Evolutionary conservation across 768 basidiomycete genomes (phyloP), one percentile per base, ranked within the genome.

Genomic region (Psilocybe azurescens): DNA sequence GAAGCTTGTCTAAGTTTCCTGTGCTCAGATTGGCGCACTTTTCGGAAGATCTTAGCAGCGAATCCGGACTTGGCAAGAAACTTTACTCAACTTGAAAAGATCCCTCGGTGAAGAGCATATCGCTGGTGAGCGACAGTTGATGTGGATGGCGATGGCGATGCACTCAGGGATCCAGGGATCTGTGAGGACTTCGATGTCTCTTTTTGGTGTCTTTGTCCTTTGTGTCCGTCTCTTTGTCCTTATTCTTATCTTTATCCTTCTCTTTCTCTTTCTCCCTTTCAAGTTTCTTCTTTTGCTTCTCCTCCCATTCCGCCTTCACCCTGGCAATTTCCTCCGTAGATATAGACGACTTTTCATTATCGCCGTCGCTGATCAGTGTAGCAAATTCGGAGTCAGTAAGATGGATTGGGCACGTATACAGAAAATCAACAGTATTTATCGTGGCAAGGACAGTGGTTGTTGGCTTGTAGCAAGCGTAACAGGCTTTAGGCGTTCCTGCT

Each of bases 391-490:
- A 76, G 72, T 98, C 95, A 5, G 79, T 78, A 58, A 97, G 84
- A 77, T 98, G 96, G n/a, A 76, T 74, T 1, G 86, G 82, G 70
- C 96, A 98, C 0, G 87, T 83, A 73, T 97, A 97, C 33, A 98
- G 59, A 72, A 95, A 97, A 75, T 97, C 96, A 10, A 85, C 79
- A 8, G 90, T 88, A 70, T 92, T 87, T 64, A 89, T 77, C 3
- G 94, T 97, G 20, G 94, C 91, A 20, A 97, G 86, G 32, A 96
- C 95, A 11, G 85, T 91, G 18, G 84, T 86, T 0, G 94, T 94
- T 7, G 91, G 91, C 69, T 89, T 88, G 73, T 82, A 84, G 79
- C 95, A 94, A 53, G 91, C 78, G 73, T 81, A 93, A 70, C 93
- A 97, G 16, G 90, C 82, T 73, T 86, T 89, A 7, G 89, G 77